Percentiles rank a stretch among this genome's conserved stretches.
Evolutionary conservation across 345 rosid species (phyloP).

Genomic region (Acer saccharum): DNA sequence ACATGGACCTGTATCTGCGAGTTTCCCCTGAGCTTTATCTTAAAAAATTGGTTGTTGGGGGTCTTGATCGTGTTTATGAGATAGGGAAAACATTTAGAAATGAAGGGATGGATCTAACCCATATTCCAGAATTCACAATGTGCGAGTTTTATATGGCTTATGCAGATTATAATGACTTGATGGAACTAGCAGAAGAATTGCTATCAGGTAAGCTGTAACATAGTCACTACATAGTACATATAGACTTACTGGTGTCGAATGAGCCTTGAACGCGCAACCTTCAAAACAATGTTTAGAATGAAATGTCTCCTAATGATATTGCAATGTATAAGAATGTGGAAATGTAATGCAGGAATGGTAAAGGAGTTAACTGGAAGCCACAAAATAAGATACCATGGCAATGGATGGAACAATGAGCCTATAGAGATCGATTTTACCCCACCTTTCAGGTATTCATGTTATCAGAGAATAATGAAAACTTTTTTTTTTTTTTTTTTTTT

Average conservation of each 20-base stretch:
- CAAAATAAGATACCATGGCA: neutral
- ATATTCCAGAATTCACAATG: neutral
- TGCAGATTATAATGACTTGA: neutral
- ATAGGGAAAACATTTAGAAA: neutral
- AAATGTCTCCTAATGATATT: too few species aligned
- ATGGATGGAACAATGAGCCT: slow-evolving; percentile 4
- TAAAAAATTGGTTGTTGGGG: neutral
- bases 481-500: neutral
- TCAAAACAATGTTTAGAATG: too few species aligned
- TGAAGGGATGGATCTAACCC: neutral
- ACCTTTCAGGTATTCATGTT: neutral
- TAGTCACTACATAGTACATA: too few species aligned
- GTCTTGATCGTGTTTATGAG: neutral
- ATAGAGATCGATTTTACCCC: slow-evolving; percentile 4
- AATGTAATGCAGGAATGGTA: neutral
- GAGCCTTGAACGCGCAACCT: too few species aligned
- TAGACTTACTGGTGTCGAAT: too few species aligned
- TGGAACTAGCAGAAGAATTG: neutral
- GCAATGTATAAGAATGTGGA: too few species aligned
- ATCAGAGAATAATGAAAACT: neutral
- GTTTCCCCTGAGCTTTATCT: neutral
- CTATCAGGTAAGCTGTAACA: neutral
- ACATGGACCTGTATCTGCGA: neutral
- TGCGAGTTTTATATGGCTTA: neutral
- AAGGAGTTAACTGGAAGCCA: neutral